Percentiles rank a stretch among this genome's conserved stretches.
Conservation (phyloP, 2,329 filamentous ascomycete genomes). For the Curvularia verruculosa region DNA sequence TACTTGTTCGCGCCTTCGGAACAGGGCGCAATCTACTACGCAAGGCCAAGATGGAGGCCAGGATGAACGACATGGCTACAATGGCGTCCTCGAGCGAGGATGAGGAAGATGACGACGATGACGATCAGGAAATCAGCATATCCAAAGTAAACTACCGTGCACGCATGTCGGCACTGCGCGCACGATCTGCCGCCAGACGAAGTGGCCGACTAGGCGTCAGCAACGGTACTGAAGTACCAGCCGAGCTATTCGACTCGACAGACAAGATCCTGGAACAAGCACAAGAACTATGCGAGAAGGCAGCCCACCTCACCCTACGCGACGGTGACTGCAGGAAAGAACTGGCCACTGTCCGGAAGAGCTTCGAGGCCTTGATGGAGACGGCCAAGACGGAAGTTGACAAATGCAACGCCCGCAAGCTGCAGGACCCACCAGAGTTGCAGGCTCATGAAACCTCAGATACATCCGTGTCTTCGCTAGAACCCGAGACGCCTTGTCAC, state of each 20-base stretch:
- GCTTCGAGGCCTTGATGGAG: constrained; percentile 68
- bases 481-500: constrained; percentile 23
- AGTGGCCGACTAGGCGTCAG: constrained; percentile 13
- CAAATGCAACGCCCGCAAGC: constrained; percentile 31
- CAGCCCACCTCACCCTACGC: constrained; percentile 86
- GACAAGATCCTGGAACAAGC: constrained; percentile 81
- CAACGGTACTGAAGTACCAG: constrained; percentile 23
- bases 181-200: constrained; percentile 28
- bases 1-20: constrained; percentile 80
- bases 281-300: constrained; percentile 81
- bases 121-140: constrained; percentile 35
- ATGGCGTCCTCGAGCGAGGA: constrained; percentile 40
- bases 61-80: constrained; percentile 61
- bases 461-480: constrained; percentile 24
- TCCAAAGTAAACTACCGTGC: constrained; percentile 48
- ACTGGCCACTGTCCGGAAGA: constrained; percentile 70
- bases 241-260: constrained; percentile 63
- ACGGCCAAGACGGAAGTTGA: constrained; percentile 57
- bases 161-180: constrained; percentile 42
- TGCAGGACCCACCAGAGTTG: constrained; percentile 14
- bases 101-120: constrained; percentile 33
- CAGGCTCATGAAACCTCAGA: constrained; percentile 26
- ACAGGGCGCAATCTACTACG: constrained; percentile 81
- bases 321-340: constrained; percentile 84
- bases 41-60: constrained; percentile 84